phyloP scores from a whole-genome alignment of 768 basidiomycete genomes.

The Russula abietina region DNA sequence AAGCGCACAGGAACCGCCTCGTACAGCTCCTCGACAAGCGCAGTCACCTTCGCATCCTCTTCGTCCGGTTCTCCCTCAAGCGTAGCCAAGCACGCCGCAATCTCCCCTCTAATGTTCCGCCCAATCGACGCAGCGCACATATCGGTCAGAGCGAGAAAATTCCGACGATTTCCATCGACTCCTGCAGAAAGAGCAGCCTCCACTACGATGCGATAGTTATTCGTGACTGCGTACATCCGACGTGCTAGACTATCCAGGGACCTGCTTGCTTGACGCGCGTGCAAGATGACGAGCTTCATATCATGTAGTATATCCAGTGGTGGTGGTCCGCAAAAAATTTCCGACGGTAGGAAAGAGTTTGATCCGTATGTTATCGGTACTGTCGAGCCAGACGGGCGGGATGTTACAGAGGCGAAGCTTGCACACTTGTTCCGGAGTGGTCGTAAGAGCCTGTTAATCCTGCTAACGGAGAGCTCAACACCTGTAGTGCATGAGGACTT shows the following conservation, averaged over 20 bases:
- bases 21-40: conserved; percentile 39
- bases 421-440: conserved; percentile 45
- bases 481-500: neutral
- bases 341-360: neutral
- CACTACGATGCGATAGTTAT: conserved; percentile 48
- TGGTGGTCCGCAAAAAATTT: conserved; percentile 24
- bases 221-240: conserved; percentile 48
- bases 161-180: neutral
- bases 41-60: conserved; percentile 27
- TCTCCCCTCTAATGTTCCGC: conserved; percentile 37
- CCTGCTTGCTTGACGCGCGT: conserved; percentile 33
- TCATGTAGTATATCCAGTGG: conserved; percentile 38
- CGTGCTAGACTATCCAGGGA: conserved; percentile 40
- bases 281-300: conserved; percentile 33
- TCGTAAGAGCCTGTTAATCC: conserved; percentile 42
- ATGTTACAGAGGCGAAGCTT: conserved; percentile 31
- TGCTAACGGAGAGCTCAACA: conserved; percentile 34
- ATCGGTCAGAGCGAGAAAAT: conserved; percentile 37
- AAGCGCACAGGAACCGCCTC: conserved; percentile 47
- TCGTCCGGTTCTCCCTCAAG: conserved; percentile 30
- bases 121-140: conserved; percentile 47
- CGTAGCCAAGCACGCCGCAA: conserved; percentile 14
- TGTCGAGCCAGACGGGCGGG: conserved; percentile 24
- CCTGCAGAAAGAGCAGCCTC: conserved; percentile 32
- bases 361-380: conserved; percentile 24